Conservation (phyloP, 352 stramenopile species). For the Phytophthora sp. region DNA sequence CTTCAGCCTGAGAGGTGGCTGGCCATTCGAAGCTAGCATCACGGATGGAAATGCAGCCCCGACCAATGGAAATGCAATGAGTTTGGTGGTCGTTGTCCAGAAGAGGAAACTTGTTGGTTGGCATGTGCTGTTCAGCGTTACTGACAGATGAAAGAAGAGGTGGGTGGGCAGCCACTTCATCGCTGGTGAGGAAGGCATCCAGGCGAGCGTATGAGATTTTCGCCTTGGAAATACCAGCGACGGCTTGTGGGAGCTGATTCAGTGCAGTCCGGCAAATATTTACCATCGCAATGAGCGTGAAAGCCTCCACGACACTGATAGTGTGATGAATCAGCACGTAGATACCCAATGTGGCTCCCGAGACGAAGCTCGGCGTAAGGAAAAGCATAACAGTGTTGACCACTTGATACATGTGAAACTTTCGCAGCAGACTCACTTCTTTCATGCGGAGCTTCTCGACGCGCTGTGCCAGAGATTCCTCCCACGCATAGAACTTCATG, state of each 20-base stretch:
- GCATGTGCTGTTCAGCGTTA: background rate
- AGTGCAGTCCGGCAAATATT: slow-evolving; percentile 36
- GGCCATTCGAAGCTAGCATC: slow-evolving; percentile 39
- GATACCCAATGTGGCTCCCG: slow-evolving; percentile 22
- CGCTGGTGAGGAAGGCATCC: slow-evolving; percentile 33
- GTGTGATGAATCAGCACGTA: slow-evolving; percentile 34
- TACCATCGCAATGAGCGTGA: slow-evolving; percentile 40
- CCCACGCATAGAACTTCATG: slow-evolving; percentile 92
- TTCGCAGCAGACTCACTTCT: slow-evolving; percentile 48
- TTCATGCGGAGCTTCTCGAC: slow-evolving; percentile 47
- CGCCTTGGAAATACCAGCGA: slow-evolving; percentile 32
- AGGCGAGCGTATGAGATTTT: slow-evolving; percentile 36
- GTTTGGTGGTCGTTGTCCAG: background rate
- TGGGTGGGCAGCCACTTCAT: slow-evolving; percentile 12
- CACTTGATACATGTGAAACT: slow-evolving; percentile 45
- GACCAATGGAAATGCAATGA: slow-evolving; percentile 24
- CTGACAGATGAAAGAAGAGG: background rate
- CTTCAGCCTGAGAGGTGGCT: background rate
- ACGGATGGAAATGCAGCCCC: slow-evolving; percentile 26
- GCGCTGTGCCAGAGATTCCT: slow-evolving; percentile 39
- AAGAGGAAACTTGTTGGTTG: slow-evolving; percentile 3
- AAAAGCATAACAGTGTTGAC: slow-evolving; percentile 50
- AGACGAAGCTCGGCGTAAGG: slow-evolving; percentile 40
- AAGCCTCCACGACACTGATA: slow-evolving; percentile 34
- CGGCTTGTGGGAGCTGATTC: slow-evolving; percentile 26